phyloP scores from a whole-genome alignment of 371 early-diverging fungal species.

The Rhizopus delemar region DNA sequence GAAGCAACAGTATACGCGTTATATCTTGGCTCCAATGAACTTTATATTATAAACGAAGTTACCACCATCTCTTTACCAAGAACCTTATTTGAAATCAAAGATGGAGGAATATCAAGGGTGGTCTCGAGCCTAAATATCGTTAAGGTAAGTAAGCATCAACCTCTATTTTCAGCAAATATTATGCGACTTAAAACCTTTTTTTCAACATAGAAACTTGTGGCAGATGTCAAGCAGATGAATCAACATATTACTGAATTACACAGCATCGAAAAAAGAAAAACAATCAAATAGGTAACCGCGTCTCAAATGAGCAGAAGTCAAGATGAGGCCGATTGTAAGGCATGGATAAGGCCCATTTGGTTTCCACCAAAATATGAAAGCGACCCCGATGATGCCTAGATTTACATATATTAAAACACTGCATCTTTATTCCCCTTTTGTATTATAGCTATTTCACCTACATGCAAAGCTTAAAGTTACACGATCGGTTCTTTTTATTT shows the following conservation, averaged over 20 bases:
- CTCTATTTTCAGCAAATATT: constrained; percentile 14
- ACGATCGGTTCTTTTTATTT: no score
- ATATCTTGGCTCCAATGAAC: constrained; percentile 11
- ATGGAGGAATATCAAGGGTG: constrained; percentile 6
- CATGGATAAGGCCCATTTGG: constrained; percentile 17
- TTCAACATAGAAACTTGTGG: constrained; percentile 18
- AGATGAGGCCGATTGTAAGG: constrained; percentile 11
- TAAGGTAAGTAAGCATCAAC: constrained; percentile 16
- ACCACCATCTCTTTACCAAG: constrained; percentile 13
- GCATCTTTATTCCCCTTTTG: no score
- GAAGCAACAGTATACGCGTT: constrained; percentile 16
- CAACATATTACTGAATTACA: constrained; percentile 8
- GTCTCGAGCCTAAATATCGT: constrained; percentile 7
- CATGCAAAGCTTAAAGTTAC: no score
- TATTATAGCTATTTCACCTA: no score
- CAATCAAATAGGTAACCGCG: constrained; percentile 7
- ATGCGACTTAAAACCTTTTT: constrained; percentile 14
- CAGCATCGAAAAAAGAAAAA: constrained; percentile 15
- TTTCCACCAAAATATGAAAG: constrained; percentile 18
- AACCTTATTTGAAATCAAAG: constrained; percentile 8
- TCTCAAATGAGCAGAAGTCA: constrained; percentile 9
- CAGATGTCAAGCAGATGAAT: no score
- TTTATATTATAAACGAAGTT: constrained; percentile 15
- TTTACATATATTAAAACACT: no score
- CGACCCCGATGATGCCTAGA: no score